Base-by-base conservation (phyloP, 2,329 filamentous ascomycete species). In the Mycosphaerelloides madeirae region DNA sequence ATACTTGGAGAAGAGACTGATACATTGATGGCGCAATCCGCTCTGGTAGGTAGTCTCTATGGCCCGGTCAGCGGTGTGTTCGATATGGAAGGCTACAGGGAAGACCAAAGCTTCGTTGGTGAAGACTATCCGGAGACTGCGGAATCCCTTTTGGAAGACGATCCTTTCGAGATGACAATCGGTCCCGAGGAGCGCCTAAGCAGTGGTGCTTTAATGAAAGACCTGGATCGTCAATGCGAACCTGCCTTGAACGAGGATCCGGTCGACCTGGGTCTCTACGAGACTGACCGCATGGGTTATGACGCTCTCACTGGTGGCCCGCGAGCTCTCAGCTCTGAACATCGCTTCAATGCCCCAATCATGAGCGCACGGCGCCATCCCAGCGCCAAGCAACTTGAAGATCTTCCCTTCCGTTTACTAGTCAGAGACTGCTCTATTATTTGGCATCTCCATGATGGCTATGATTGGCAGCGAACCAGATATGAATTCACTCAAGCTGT, bases 401-500 rank as follows among this genome's bases (percentile, higher is more conserved):
- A 46, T 25, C 32, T 64, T 16, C 63, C 91, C 5, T 68, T 98
- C 12, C 83, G 81, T 52, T 74, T 96, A 2, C 81, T 81, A 4
- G 77, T 97, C 13, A 83, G 87, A 19, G 88, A 96, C 60, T 83
- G 95, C 5, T 88, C 97, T 62, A 72, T 96, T 40, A 96, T 97
- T 48, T 98, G 93, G 93, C 95, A 98, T 60, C 72, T 98, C 1
- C 96, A 93, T 65, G 93, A 98, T 70, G 93, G 93, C 1, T 98
- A 95, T 63, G 94, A 98, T 66, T 98, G 94, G 94, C 79, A 83
- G 55, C 78, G 80, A 33, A 98, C 94, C 1, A 79, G 91, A 33
- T 85, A 93, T 50, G 80, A 84, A 3, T 95, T 98, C 44, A 82
- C 83, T 16, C 86, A 91, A 61, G 89, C 88, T 6, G 89, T 98